These are phyloP conservation scores for Floccularia luteovirens DNA, from an alignment of 768 basidiomycete genomes.

Conservation along the genomic window DNA sequence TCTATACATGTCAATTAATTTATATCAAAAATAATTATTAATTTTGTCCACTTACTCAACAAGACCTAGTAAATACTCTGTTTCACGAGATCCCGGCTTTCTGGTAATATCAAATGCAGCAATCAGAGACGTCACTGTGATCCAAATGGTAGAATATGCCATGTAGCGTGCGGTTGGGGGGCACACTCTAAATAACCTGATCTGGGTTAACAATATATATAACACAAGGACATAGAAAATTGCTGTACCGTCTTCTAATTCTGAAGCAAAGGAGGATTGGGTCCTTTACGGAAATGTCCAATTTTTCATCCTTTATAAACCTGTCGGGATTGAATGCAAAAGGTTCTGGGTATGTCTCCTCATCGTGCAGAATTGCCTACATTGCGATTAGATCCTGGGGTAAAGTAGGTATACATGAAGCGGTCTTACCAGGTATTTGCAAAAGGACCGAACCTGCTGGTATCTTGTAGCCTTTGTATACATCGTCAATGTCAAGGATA, in stretches of 20 bases:
- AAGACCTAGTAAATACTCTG: background rate
- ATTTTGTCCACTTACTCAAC: slow-evolving; percentile 2
- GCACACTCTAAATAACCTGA: slow-evolving; percentile 6
- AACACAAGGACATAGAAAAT: background rate
- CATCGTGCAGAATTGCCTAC: slow-evolving; percentile 9
- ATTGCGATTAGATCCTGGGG: background rate
- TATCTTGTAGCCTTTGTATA: slow-evolving; percentile 1
- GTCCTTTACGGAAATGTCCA: slow-evolving; percentile 6
- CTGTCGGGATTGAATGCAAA: slow-evolving; percentile 9
- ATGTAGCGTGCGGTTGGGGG: slow-evolving; percentile 8
- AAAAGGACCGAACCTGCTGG: slow-evolving; percentile 1
- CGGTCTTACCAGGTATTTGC: slow-evolving; percentile 3
- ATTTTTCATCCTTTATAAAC: slow-evolving; percentile 8
- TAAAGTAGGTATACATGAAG: background rate
- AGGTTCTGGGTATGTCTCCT: slow-evolving; percentile 10
- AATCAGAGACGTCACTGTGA: slow-evolving; percentile 5
- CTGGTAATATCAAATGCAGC: slow-evolving; percentile 7
- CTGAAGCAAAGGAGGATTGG: slow-evolving; percentile 8
- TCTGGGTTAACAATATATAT: background rate
- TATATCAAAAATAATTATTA: background rate
- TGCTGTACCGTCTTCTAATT: slow-evolving; percentile 10
- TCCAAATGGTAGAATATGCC: slow-evolving; percentile 7
- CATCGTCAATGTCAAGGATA: background rate
- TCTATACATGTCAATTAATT: background rate
- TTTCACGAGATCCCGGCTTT: slow-evolving; percentile 5